Conservation (phyloP, 306 rosid genomes). For the Vigna mungo region DNA sequence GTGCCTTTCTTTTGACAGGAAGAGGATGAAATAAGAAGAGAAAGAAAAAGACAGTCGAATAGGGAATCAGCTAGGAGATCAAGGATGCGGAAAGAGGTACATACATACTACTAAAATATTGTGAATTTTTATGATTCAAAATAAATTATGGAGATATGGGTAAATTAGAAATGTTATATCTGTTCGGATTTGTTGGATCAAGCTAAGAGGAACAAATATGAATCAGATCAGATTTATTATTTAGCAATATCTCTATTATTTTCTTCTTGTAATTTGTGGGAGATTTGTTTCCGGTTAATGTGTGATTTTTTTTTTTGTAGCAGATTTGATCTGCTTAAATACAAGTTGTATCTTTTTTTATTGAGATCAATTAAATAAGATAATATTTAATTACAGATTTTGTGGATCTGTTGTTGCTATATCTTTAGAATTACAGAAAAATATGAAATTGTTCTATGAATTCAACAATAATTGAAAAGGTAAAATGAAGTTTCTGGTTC, state of each 20-base stretch:
- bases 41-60: slow-evolving; percentile 64
- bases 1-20: slow-evolving; percentile 55
- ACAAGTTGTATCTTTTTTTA: too few species aligned
- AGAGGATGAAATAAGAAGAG: slow-evolving; percentile 52
- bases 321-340: background rate
- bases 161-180: background rate
- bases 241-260: too few species aligned
- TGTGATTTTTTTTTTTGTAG: background rate
- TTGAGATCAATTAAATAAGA: too few species aligned
- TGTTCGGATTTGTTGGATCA: too few species aligned
- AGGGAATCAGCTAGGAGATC: slow-evolving; percentile 73
- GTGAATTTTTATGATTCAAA: background rate
- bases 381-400: background rate
- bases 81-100: slow-evolving; percentile 61
- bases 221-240: background rate
- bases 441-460: slow-evolving; percentile 3
- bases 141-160: too few species aligned
- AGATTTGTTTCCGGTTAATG: background rate
- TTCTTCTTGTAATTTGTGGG: background rate
- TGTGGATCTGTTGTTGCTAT: slow-evolving; percentile 6
- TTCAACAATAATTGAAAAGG: slow-evolving; percentile 11
- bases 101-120: slow-evolving; percentile 33
- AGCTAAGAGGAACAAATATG: too few species aligned
- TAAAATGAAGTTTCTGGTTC: slow-evolving; percentile 10
- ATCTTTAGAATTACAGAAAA: slow-evolving; percentile 28